Conservation (phyloP, 2,329 filamentous ascomycete species). For the Arthroderma sp. region DNA sequence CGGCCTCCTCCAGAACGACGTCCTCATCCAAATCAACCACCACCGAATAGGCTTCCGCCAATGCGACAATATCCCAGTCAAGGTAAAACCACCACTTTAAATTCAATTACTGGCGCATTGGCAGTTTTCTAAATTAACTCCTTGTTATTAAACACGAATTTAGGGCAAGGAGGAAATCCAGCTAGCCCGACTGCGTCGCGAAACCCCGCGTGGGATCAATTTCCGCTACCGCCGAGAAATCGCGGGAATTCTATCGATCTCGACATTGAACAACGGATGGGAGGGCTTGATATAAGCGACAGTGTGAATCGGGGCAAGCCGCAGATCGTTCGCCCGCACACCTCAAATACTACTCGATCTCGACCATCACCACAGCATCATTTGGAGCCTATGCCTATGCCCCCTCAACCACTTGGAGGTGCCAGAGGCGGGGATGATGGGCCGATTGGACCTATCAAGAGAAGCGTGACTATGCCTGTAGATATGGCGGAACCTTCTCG, state of each 20-base stretch:
- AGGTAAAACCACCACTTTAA: constrained; percentile 17
- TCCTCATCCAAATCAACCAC: background rate
- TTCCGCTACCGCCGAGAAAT: constrained; percentile 27
- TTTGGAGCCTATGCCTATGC: constrained; percentile 3
- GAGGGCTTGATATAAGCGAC: constrained; percentile 26
- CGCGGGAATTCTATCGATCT: constrained; percentile 22
- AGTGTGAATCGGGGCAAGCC: constrained; percentile 14
- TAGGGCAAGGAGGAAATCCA: constrained; percentile 2
- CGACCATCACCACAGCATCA: constrained; percentile 17
- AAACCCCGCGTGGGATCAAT: constrained; percentile 33
- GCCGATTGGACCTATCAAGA: constrained; percentile 16
- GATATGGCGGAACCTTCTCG: constrained; percentile 8
- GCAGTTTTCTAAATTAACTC: background rate
- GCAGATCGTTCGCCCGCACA: constrained; percentile 23
- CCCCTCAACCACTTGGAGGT: background rate
- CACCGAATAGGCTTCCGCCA: constrained; percentile 15
- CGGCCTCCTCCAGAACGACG: background rate
- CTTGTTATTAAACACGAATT: background rate
- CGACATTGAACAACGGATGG: constrained; percentile 26
- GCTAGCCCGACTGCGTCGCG: constrained; percentile 20
- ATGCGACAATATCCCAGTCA: constrained; percentile 19
- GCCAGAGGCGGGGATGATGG: background rate
- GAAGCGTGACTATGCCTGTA: constrained; percentile 28
- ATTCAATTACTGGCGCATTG: background rate
- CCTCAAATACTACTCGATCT: constrained; percentile 24